phyloP scores from a whole-genome alignment of 169 alveolate species.

The Blepharisma undulans region DNA sequence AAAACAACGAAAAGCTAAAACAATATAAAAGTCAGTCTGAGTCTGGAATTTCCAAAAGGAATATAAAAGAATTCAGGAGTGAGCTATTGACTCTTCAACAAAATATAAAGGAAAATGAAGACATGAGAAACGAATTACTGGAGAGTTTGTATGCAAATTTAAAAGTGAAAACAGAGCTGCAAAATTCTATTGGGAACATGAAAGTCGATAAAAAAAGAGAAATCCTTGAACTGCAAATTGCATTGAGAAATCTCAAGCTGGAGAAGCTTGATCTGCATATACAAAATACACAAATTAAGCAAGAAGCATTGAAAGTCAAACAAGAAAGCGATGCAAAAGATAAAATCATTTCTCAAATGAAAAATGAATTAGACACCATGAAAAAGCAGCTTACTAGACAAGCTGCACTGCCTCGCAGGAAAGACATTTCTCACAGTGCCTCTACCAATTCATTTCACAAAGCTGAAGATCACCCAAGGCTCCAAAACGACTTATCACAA shows the following conservation, averaged over 20 bases:
- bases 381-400: background rate
- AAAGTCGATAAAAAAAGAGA: slow-evolving; percentile 22
- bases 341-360: background rate
- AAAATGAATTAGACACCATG: slow-evolving; percentile 1
- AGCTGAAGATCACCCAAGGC: background rate
- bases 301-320: background rate
- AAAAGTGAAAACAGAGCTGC: background rate
- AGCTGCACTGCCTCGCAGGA: background rate
- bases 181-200: background rate
- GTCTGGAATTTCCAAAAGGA: background rate
- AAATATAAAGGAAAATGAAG: slow-evolving; percentile 32
- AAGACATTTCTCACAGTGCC: background rate
- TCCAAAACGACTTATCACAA: background rate
- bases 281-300: slow-evolving; percentile 1
- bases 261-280: background rate
- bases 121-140: background rate
- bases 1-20: background rate
- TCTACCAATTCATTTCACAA: background rate
- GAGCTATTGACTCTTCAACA: background rate
- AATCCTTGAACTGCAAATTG: slow-evolving; percentile 4
- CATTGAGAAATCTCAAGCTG: slow-evolving; percentile 16
- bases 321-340: slow-evolving; percentile 33
- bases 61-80: background rate
- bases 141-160: background rate
- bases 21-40: background rate